Evolutionary conservation across 257 asterid genomes (phyloP).

Genomic region (Sherardia arvensis): DNA sequence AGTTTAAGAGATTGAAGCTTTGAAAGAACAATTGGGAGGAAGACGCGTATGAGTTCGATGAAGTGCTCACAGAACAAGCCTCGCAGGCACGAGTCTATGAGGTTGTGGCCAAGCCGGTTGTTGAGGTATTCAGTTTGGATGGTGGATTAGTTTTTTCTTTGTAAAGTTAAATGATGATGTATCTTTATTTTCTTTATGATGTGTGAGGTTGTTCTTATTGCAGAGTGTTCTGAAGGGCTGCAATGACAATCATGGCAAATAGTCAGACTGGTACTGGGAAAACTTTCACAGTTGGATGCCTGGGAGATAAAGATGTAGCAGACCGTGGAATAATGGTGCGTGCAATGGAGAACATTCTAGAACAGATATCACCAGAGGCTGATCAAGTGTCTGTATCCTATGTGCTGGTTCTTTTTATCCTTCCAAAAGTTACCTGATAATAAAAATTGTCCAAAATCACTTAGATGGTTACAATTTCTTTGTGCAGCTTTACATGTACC

Average conservation of each 20-base stretch:
- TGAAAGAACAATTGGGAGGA: conserved; percentile 86
- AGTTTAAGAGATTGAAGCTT: no score
- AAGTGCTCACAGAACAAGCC: conserved; percentile 72
- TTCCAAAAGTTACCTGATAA: neutral
- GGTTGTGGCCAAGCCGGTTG: conserved; percentile 91
- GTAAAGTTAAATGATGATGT: neutral
- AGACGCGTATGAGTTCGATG: conserved; percentile 85
- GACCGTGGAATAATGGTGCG: conserved; percentile 96
- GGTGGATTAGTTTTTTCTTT: neutral
- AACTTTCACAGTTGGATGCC: conserved; percentile 75
- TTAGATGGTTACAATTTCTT: no score
- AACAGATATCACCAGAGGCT: conserved; percentile 45
- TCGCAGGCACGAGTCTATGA: no score
- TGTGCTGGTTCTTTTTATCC: conserved; percentile 49
- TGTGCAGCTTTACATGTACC: no score
- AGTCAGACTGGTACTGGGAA: conserved; percentile 99
- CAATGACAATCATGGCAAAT: conserved; percentile 88
- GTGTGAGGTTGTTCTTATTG: neutral
- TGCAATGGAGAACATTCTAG: conserved; percentile 76
- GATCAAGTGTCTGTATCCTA: conserved; percentile 67
- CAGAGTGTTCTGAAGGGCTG: conserved; percentile 95
- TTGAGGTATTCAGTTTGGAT: conserved; percentile 43
- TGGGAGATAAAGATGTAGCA: conserved; percentile 72
- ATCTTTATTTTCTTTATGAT: no score
- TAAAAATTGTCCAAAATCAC: neutral